Evolutionary conservation across 768 basidiomycete species (phyloP).

Genomic region (Macrolepiota fuliginosa): DNA sequence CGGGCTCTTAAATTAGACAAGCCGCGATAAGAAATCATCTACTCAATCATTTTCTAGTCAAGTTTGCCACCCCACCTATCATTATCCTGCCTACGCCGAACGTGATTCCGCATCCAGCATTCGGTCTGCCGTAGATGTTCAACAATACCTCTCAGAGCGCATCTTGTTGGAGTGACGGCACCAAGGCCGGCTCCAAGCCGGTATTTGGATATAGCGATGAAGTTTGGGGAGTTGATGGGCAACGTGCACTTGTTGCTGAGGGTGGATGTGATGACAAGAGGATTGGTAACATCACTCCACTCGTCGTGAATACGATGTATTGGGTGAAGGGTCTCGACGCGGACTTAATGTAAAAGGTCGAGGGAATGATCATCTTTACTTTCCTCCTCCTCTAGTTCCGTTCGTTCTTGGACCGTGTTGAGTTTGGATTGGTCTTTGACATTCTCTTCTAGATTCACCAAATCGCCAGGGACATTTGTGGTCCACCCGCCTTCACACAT

Average conservation of each 20-base stretch:
- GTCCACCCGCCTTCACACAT: no score
- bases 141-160: slow-evolving; percentile 64
- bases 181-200: slow-evolving; percentile 74
- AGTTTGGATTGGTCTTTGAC: no score
- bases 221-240: slow-evolving; percentile 67
- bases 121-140: slow-evolving; percentile 88
- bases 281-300: slow-evolving; percentile 62
- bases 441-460: no score
- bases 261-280: slow-evolving; percentile 28
- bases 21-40: no score
- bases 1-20: no score
- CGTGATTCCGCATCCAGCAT: slow-evolving; percentile 62
- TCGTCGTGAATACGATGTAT: slow-evolving; percentile 95
- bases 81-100: no score
- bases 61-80: no score
- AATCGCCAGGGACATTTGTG: no score
- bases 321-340: slow-evolving; percentile 94
- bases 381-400: no score
- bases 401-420: no score
- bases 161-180: slow-evolving; percentile 78
- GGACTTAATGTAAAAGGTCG: slow-evolving; percentile 70
- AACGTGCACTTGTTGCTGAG: slow-evolving; percentile 34
- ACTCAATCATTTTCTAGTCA: no score
- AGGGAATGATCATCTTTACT: slow-evolving; percentile 56
- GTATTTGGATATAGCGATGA: slow-evolving; percentile 71